These are phyloP conservation scores for Penicillium italicum DNA, from an alignment of 2,329 filamentous ascomycete species.

Conservation along the genomic window DNA sequence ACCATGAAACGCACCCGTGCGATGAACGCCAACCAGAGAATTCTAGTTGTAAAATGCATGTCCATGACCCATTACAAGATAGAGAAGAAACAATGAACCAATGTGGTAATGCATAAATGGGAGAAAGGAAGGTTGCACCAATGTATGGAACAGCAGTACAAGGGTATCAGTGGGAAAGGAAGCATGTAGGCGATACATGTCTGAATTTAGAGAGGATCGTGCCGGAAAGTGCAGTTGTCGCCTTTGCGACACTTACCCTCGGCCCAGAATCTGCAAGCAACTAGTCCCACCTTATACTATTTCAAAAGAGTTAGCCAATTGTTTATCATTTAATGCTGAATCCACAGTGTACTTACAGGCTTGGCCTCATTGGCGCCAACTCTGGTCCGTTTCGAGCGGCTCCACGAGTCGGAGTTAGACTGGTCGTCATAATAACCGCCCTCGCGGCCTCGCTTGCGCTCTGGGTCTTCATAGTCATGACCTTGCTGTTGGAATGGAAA, in stretches of 20 bases:
- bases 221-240: conserved; percentile 50
- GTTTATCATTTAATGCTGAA: conserved; percentile 1
- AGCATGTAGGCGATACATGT: neutral
- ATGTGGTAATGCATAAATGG: conserved; percentile 6
- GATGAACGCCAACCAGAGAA: conserved; percentile 9
- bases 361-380: neutral
- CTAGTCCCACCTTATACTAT: conserved; percentile 44
- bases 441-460: conserved; percentile 42
- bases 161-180: conserved; percentile 5
- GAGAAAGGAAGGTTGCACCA: neutral
- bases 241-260: conserved; percentile 54
- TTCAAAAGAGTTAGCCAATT: neutral
- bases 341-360: conserved; percentile 27
- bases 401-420: conserved; percentile 28
- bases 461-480: conserved; percentile 38
- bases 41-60: conserved; percentile 6
- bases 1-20: conserved; percentile 3
- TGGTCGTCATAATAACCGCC: conserved; percentile 31
- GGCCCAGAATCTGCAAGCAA: conserved; percentile 53
- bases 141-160: neutral
- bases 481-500: conserved; percentile 14
- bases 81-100: conserved; percentile 6
- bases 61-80: conserved; percentile 3
- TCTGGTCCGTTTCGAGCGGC: conserved; percentile 34
- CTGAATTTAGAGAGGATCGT: conserved; percentile 32